phyloP scores from a whole-genome alignment of 371 early-diverging fungal genomes.

The Thermomucor indicae-seudaticae region DNA sequence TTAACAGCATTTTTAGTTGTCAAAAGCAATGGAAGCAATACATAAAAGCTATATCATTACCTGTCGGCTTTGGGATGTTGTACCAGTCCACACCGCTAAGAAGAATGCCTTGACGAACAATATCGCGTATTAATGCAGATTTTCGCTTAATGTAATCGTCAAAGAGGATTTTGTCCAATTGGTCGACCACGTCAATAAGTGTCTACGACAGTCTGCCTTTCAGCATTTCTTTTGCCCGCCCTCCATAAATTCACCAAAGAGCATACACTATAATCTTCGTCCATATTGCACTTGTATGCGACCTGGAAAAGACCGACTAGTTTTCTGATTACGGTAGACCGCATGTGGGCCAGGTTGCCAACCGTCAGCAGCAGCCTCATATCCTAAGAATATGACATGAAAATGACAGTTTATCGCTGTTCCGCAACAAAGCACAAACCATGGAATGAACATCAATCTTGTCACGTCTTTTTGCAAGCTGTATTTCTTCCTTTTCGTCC shows the following conservation, averaged over 20 bases:
- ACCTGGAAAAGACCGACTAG: constrained; percentile 65
- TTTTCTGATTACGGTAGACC: constrained; percentile 66
- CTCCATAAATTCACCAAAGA: too few species aligned
- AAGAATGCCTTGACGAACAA: constrained; percentile 77
- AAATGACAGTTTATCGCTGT: constrained; percentile 9
- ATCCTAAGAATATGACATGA: constrained; percentile 38
- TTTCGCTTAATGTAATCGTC: constrained; percentile 81
- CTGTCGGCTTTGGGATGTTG: constrained; percentile 66
- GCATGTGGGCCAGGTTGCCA: constrained; percentile 75
- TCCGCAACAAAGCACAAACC: constrained; percentile 12
- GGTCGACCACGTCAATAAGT: constrained; percentile 56
- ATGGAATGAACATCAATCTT: constrained; percentile 43
- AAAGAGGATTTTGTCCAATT: constrained; percentile 79
- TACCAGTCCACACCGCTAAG: constrained; percentile 86
- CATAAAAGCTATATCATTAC: constrained; percentile 25
- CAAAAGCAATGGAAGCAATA: neutral
- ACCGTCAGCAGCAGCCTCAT: constrained; percentile 73
- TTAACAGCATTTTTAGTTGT: neutral
- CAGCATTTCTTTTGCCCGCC: too few species aligned
- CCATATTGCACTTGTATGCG: constrained; percentile 59
- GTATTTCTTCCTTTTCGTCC: constrained; percentile 33
- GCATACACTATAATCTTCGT: constrained; percentile 64
- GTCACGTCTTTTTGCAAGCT: constrained; percentile 30
- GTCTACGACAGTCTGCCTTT: constrained; percentile 38
- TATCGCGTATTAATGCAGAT: constrained; percentile 56